Conservation (phyloP, 345 rosid species). For the Populus nigra region DNA sequence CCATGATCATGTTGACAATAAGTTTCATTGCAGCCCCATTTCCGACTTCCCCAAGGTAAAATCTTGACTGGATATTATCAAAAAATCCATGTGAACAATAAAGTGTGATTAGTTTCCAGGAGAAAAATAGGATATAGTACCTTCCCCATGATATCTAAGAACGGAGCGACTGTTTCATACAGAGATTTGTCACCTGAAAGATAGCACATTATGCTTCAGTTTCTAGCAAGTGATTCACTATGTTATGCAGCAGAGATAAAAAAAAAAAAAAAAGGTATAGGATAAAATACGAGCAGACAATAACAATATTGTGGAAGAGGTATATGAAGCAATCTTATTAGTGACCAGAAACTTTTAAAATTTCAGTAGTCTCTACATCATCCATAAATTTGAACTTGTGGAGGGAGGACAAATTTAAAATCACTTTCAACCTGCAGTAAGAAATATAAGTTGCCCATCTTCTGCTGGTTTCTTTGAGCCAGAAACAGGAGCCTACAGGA, state of each 20-base stretch:
- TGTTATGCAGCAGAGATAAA: not conserved
- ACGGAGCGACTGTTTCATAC: slow-evolving; percentile 57
- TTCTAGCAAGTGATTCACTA: slow-evolving; percentile 7
- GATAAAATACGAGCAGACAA: not conserved
- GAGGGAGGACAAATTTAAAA: not conserved
- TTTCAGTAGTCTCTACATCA: not conserved
- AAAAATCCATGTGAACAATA: not conserved
- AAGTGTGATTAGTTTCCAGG: not conserved
- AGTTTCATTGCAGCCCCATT: slow-evolving; percentile 98
- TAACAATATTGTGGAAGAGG: not conserved
- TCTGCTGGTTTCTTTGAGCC: slow-evolving; percentile 94
- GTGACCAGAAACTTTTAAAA: not conserved
- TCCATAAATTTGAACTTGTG: not conserved
- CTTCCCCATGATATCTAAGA: slow-evolving; percentile 90
- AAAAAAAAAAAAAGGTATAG: not conserved
- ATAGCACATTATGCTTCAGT: slow-evolving; percentile 27
- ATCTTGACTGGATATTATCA: slow-evolving; percentile 65
- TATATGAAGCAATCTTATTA: not conserved
- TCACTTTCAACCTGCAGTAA: slow-evolving; percentile 65
- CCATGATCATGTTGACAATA: slow-evolving; percentile 97
- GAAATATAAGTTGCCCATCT: slow-evolving; percentile 85
- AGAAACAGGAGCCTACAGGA: slow-evolving; percentile 84
- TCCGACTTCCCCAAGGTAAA: slow-evolving; percentile 88
- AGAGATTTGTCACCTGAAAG: slow-evolving; percentile 77
- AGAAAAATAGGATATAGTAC: slow-evolving; percentile 34